Evolutionary conservation across 2,329 filamentous ascomycete species (phyloP).

Genomic region (Sporothrix globosa): DNA sequence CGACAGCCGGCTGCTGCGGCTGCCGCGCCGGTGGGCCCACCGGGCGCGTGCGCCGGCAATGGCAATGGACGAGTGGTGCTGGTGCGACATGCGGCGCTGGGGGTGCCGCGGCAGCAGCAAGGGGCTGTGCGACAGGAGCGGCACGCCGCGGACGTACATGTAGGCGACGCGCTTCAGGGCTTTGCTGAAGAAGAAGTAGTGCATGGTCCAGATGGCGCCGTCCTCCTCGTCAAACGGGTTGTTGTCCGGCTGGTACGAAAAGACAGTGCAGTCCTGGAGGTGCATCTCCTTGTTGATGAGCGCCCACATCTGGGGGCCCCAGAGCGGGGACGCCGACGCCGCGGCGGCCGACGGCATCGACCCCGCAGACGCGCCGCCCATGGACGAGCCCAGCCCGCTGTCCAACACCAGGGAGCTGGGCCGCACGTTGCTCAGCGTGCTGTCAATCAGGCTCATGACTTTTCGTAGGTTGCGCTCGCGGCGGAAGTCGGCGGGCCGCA

Average conservation of each 20-base stretch:
- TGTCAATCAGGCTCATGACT: slow-evolving; percentile 87
- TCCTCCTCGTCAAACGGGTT: slow-evolving; percentile 92
- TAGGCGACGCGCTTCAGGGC: slow-evolving; percentile 90
- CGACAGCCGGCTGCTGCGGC: slow-evolving; percentile 28
- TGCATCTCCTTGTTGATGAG: slow-evolving; percentile 94
- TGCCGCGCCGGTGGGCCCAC: slow-evolving; percentile 33
- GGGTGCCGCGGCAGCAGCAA: slow-evolving; percentile 45
- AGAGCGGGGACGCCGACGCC: slow-evolving; percentile 61
- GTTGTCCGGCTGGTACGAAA: slow-evolving; percentile 85
- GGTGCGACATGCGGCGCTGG: slow-evolving; percentile 31
- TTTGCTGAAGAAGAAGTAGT: slow-evolving; percentile 99
- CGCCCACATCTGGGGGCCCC: slow-evolving; percentile 91
- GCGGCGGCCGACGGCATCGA: slow-evolving; percentile 26
- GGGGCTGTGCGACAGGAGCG: slow-evolving; percentile 68
- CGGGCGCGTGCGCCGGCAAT: slow-evolving; percentile 29
- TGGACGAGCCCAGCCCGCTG: slow-evolving; percentile 47
- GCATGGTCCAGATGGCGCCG: slow-evolving; percentile 89
- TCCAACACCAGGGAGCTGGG: slow-evolving; percentile 57
- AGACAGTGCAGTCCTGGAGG: slow-evolving; percentile 83
- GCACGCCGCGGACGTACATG: slow-evolving; percentile 87
- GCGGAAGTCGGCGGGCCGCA: slow-evolving; percentile 87
- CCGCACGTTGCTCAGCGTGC: slow-evolving; percentile 81
- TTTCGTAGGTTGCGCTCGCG: slow-evolving; percentile 77
- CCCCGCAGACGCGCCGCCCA: slow-evolving; percentile 36
- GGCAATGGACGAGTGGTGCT: slow-evolving; percentile 32